Conservation (phyloP, 257 asterid species). For the Lavandula angustifolia region DNA sequence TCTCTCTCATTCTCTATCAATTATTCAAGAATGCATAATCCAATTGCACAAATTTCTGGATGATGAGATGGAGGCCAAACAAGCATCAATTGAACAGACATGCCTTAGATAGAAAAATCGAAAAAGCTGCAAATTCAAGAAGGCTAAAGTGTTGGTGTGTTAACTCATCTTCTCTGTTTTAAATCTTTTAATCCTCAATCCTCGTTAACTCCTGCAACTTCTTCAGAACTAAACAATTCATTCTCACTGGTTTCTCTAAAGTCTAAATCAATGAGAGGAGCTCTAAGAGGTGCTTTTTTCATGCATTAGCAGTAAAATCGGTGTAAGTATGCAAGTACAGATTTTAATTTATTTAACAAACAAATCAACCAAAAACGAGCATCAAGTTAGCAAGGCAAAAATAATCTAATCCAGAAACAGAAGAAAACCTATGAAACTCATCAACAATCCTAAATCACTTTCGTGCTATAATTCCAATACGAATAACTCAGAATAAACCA, state of each 20-base stretch:
- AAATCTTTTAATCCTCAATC: neutral
- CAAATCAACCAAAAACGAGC: constrained; percentile 9
- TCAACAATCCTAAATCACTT: constrained; percentile 18
- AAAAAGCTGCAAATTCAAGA: neutral
- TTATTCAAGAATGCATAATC: constrained; percentile 15
- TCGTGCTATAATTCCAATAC: constrained; percentile 14
- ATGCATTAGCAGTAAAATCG: neutral
- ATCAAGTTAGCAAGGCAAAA: constrained; percentile 12
- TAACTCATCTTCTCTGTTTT: neutral
- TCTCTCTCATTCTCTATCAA: neutral
- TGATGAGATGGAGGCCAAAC: neutral
- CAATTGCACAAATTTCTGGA: neutral
- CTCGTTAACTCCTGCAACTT: neutral
- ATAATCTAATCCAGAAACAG: constrained; percentile 1
- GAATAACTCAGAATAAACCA: constrained; percentile 7
- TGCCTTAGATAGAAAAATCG: neutral
- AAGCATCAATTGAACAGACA: constrained; percentile 9
- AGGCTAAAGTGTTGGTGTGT: neutral
- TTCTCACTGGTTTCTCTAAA: neutral
- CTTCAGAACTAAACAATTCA: neutral
- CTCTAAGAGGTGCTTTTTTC: neutral
- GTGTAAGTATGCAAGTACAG: neutral
- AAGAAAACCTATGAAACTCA: constrained; percentile 8
- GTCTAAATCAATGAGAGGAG: neutral
- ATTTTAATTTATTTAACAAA: neutral